phyloP scores from a whole-genome alignment of 2,329 filamentous ascomycete species.

The Calonectria hawksworthii region DNA sequence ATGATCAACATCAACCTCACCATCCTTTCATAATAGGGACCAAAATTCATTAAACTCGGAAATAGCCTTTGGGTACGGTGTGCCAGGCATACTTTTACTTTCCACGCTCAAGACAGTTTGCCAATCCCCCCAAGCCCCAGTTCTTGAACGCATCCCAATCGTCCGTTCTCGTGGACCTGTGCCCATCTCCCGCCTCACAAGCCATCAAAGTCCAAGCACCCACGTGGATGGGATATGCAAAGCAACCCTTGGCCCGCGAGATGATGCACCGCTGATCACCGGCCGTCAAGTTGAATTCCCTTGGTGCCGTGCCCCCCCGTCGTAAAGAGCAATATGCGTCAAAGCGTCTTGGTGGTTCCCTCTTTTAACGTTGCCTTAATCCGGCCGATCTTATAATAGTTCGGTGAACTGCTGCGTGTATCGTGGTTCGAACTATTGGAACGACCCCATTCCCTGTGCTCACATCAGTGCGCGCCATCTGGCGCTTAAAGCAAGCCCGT shows the following conservation, averaged over 20 bases:
- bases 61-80: neutral
- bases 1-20: constrained; percentile 1
- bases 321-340: neutral
- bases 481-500: neutral
- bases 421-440: neutral
- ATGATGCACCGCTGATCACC: neutral
- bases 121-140: neutral
- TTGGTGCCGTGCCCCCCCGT: no score
- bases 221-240: neutral
- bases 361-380: neutral
- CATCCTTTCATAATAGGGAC: neutral
- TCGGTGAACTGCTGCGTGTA: neutral
- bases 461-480: neutral
- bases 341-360: neutral
- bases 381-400: neutral
- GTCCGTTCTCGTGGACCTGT: neutral
- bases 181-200: neutral
- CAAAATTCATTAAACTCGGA: neutral
- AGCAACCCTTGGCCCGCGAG: neutral
- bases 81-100: neutral
- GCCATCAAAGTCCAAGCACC: neutral
- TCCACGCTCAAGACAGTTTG: neutral
- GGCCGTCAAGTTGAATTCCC: neutral
- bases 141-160: neutral
- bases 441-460: neutral